Evolutionary conservation across 2,329 filamentous ascomycete genomes (phyloP), one percentile per base, ranked within the genome.

Genomic region (Hysterium pulicare): DNA sequence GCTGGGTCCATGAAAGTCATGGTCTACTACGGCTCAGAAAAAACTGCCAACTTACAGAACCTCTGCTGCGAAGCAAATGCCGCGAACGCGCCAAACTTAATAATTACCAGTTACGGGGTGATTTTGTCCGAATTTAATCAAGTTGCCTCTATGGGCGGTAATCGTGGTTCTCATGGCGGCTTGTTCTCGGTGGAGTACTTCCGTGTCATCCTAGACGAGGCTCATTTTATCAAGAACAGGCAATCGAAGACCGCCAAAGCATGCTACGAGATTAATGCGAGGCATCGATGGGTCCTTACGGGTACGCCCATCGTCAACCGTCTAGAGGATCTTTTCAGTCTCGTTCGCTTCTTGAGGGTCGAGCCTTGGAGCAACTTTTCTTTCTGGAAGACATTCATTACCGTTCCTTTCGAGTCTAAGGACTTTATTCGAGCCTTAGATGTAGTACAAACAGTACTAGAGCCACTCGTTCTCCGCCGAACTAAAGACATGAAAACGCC

Each of bases 401-500:
- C 93, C 0, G 84, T 95, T 1, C 93, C 93, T 0, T 98, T 98
- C 51, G 93, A 98, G 65, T 91, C 89, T 0, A 93, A 93, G 53
- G 87, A 98, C 49, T 96, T 95, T 61, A 82, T 96, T 53, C 84
- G 90, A 4, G 93, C 93, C 1, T 75, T 98, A 6, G 93, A 97
- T 61, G 93, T 98, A 2, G 93, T 98, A 2, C 93, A 98, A 63
- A 98, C 91, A 0, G 91, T 98, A 0, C 71, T 98, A 4, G 93
- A 98, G 61, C 93, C 93, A 6, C 72, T 98, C n/a, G 93, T 98
- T 7, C 82, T 98, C 66, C 81, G 93, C 33, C 81, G 93, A 47
- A 98, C 93, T 0, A 98, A 98, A 64, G 90, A 95, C 49, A 98
- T 98, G 93, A 95, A 89, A 68, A 97, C 90, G 0, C 91, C 93